phyloP scores from a whole-genome alignment of 371 early-diverging fungal species.

The Haplosporangium sp. region DNA sequence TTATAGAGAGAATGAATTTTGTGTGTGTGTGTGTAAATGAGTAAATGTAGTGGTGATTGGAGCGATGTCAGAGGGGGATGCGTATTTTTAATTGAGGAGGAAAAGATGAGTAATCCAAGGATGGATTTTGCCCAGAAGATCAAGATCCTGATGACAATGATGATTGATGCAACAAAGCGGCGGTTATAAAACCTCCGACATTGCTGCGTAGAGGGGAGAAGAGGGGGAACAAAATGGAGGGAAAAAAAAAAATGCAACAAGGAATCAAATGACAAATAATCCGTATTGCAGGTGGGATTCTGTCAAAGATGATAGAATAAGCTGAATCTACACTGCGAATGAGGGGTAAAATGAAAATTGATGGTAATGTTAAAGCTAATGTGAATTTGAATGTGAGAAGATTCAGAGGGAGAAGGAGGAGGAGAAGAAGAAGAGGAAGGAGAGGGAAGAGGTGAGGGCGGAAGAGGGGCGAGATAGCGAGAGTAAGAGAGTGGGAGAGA shows the following conservation, averaged over 20 bases:
- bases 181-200: conserved; percentile 11
- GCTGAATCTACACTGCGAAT: not conserved
- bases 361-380: not conserved
- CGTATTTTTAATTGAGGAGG: too few relatives aligned
- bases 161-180: not conserved
- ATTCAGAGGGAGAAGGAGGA: not conserved
- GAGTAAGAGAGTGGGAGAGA: conserved; percentile 10
- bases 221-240: not conserved
- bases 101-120: not conserved
- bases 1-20: too few relatives aligned
- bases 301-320: not conserved
- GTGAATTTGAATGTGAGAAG: too few relatives aligned
- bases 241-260: conserved; percentile 5
- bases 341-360: not conserved
- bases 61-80: conserved; percentile 1
- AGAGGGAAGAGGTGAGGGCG: conserved; percentile 9
- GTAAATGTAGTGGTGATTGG: not conserved
- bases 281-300: not conserved
- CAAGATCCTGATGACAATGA: not conserved
- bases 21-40: not conserved
- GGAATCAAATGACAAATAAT: not conserved
- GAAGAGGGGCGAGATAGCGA: conserved; percentile 10
- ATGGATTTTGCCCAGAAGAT: not conserved
- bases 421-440: conserved; percentile 10
- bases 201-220: conserved; percentile 4